Evolutionary conservation across 768 basidiomycete species (phyloP), one percentile per base, ranked within the genome.

Genomic region (Kwoniella bestiolae): DNA sequence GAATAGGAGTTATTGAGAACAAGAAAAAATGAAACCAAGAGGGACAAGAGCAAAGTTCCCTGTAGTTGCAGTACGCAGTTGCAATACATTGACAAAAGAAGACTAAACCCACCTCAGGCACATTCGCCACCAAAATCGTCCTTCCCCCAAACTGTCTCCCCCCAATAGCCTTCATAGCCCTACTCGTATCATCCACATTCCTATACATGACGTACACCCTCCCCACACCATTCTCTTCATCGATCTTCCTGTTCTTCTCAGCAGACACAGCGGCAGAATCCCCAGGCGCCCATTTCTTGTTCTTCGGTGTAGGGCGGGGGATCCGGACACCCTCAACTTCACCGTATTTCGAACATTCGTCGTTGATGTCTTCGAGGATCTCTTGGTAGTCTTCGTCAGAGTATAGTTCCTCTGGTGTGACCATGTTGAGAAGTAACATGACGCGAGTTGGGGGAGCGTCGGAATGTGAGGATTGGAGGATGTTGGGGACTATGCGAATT

Each of bases 361-460:
- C 79, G 61, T 90, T 91, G 79, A 98, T 88, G 78, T 99, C 96
- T 77, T 96, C 94, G 66, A 91, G 88, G 63, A 99, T 86, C 74
- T 99, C 96, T 25, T 88, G 87, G 79, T 96, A 99, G 76, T 99
- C 96, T 65, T 89, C 84, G 78, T 98, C 95, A 73, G 92, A 89
- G 18, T 86, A 80, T 51, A 99, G 86, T 76, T 99, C 96, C 49
- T 99, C 96, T 1, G 91, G 80, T 0, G 91, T 91, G 69, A 99
- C 93, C 96, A 99, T 99, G 86, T 98, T 99, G 75, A 99, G 83
- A 90, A 99, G 91, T 79, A 98, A 89, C 73, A 99, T 86, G 76
- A 96, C 94, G 38, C 92, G 88, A 28, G 92, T 91, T 71, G 90
- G 89, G 0, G 91, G 91, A 14, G 62, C 71, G 21, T 56, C 58